Conservation (phyloP, 352 stramenopile genomes). For the Globisporangium middletonii region DNA sequence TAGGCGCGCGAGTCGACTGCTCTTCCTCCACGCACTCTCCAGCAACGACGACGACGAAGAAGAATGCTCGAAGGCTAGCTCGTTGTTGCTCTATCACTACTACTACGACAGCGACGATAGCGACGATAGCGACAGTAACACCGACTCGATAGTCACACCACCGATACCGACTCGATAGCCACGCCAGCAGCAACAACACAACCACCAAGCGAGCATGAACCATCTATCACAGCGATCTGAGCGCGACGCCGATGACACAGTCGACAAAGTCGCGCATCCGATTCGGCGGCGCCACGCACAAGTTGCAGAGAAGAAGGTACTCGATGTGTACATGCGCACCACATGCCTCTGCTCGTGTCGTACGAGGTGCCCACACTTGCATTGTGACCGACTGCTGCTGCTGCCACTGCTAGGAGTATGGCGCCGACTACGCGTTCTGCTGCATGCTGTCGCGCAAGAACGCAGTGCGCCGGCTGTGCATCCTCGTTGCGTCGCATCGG, state of each 20-base stretch:
- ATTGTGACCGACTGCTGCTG: neutral
- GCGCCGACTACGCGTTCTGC: conserved; percentile 42
- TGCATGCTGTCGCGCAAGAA: conserved; percentile 38
- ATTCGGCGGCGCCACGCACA: conserved; percentile 7
- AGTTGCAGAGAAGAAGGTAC: conserved; percentile 11
- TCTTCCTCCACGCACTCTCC: too few relatives aligned
- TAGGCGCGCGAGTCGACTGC: too few relatives aligned
- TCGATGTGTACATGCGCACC: neutral
- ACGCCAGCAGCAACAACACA: too few relatives aligned
- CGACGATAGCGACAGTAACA: too few relatives aligned
- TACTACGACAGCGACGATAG: too few relatives aligned
- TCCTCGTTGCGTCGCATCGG: conserved; percentile 38
- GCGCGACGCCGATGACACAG: conserved; percentile 1
- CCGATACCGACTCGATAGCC: too few relatives aligned
- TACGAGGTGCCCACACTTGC: neutral
- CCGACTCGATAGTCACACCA: too few relatives aligned
- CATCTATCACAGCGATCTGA: conserved; percentile 1
- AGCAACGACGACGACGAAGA: too few relatives aligned
- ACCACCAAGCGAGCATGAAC: neutral
- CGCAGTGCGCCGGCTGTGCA: conserved; percentile 39
- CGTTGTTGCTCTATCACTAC: too few relatives aligned
- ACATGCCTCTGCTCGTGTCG: neutral
- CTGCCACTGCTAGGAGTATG: conserved; percentile 21
- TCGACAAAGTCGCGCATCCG: conserved; percentile 3
- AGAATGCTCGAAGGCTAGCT: too few relatives aligned